Conservation (phyloP, 192 early-diverging fungal genomes). For the Coemansia sp. region DNA sequence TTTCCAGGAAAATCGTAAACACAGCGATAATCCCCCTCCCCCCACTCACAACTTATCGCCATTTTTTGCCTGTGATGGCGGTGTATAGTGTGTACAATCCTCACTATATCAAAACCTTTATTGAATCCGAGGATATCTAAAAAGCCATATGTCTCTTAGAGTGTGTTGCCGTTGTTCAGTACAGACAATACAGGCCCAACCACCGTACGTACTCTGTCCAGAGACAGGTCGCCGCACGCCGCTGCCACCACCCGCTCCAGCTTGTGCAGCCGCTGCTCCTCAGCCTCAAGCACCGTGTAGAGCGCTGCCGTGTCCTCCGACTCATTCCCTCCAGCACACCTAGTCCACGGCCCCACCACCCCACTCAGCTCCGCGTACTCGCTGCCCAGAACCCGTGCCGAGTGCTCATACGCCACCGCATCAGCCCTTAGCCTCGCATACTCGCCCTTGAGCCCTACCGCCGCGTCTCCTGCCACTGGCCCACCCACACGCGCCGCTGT, state of each 20-base stretch:
- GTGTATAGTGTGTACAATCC: not conserved
- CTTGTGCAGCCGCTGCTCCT: constrained; percentile 48
- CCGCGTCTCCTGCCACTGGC: not conserved
- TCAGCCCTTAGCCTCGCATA: constrained; percentile 18
- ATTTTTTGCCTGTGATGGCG: not conserved
- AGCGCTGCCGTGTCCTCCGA: constrained; percentile 31
- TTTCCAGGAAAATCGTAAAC: not conserved
- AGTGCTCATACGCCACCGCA: constrained; percentile 15
- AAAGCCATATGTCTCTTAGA: constrained; percentile 10
- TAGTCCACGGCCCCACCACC: constrained; percentile 32
- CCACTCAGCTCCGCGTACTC: constrained; percentile 42
- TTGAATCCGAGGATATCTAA: not conserved
- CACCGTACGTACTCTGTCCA: constrained; percentile 47
- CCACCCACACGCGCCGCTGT: not conserved
- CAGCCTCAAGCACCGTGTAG: constrained; percentile 22
- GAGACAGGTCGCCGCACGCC: constrained; percentile 49
- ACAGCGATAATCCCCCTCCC: not conserved
- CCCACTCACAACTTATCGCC: not conserved
- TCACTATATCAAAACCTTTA: not conserved
- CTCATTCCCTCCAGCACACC: constrained; percentile 17
- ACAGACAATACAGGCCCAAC: constrained; percentile 51
- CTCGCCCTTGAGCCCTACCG: constrained; percentile 31
- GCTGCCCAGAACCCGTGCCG: constrained; percentile 23
- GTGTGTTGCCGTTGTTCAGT: constrained; percentile 45
- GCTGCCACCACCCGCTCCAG: constrained; percentile 52